Conservation (phyloP, 2,329 filamentous ascomycete species). For the Nemania sp. region DNA sequence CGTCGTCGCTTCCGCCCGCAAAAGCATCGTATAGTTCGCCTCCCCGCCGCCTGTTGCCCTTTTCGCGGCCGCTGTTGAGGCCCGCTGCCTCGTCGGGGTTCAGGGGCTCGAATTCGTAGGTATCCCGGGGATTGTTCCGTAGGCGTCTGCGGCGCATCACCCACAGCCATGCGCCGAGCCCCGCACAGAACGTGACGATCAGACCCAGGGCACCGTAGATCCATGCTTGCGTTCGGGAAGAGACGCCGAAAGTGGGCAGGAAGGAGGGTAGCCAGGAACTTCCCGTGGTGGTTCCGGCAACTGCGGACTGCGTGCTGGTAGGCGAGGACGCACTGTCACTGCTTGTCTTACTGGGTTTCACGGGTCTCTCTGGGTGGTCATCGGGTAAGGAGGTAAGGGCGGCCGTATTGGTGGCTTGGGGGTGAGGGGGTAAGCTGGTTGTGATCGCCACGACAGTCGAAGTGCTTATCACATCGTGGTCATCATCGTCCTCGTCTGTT, state of each 20-base stretch:
- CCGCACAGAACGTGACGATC: slow-evolving; percentile 81
- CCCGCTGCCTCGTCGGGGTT: slow-evolving; percentile 76
- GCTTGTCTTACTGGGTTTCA: slow-evolving; percentile 47
- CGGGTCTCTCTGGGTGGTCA: slow-evolving; percentile 68
- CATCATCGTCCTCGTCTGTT: slow-evolving; percentile 78
- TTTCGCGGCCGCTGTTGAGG: slow-evolving; percentile 49
- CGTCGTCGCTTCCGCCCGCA: slow-evolving; percentile 81
- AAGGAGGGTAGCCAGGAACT: slow-evolving; percentile 79
- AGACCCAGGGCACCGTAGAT: slow-evolving; percentile 86
- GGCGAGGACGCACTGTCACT: slow-evolving; percentile 38
- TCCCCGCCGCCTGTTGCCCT: slow-evolving; percentile 62
- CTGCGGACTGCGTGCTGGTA: slow-evolving; percentile 38
- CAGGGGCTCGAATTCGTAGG: slow-evolving; percentile 93
- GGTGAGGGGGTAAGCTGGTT: slow-evolving; percentile 59
- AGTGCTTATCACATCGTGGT: slow-evolving; percentile 71
- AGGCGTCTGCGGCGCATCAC: slow-evolving; percentile 77
- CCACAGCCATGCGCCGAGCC: slow-evolving; percentile 80
- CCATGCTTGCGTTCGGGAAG: slow-evolving; percentile 87
- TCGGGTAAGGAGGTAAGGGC: slow-evolving; percentile 53
- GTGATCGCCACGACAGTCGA: slow-evolving; percentile 65
- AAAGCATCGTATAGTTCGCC: slow-evolving; percentile 98
- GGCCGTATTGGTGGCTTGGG: slow-evolving; percentile 51
- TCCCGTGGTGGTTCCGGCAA: slow-evolving; percentile 44
- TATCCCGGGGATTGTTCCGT: slow-evolving; percentile 74
- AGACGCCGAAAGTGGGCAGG: slow-evolving; percentile 89